phyloP scores from a whole-genome alignment of 1,284 basidiomycete species.

The Bondarzewia mesenterica region DNA sequence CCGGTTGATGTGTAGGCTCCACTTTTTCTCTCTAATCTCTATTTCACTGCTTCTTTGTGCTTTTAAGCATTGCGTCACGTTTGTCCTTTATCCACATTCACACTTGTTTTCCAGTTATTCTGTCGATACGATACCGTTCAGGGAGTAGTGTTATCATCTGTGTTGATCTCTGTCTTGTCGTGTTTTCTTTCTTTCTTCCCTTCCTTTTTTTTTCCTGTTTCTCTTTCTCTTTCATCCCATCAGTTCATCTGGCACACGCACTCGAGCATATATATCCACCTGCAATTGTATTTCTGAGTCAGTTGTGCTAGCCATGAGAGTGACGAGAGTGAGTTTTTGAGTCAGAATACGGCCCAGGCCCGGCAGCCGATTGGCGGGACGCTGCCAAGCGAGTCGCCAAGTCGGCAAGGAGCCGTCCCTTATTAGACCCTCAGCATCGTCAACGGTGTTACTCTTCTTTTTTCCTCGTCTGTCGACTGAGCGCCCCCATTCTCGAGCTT shows the following conservation, averaged over 20 bases:
- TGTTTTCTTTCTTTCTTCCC: neutral
- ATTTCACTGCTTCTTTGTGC: neutral
- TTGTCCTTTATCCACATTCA: neutral
- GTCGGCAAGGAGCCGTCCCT: neutral
- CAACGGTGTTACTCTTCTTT: too few species aligned
- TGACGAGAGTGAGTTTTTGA: neutral
- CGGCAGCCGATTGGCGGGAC: neutral
- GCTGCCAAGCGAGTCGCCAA: neutral
- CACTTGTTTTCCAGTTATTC: neutral
- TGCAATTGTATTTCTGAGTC: neutral
- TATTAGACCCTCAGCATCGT: too few species aligned
- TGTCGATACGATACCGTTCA: too few species aligned
- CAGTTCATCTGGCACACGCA: neutral
- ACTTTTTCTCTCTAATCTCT: neutral
- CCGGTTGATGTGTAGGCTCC: neutral
- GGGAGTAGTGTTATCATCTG: too few species aligned
- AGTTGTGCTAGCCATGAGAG: neutral
- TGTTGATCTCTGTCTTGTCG: neutral
- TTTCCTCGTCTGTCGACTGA: neutral
- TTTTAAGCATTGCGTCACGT: too few species aligned
- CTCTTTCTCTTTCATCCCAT: neutral
- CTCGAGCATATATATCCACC: neutral
- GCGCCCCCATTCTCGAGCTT: neutral
- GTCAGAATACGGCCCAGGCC: neutral
- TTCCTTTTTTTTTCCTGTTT: neutral